Base-by-base conservation (phyloP, 192 early-diverging fungal genomes). In the Coemansia sp. region DNA sequence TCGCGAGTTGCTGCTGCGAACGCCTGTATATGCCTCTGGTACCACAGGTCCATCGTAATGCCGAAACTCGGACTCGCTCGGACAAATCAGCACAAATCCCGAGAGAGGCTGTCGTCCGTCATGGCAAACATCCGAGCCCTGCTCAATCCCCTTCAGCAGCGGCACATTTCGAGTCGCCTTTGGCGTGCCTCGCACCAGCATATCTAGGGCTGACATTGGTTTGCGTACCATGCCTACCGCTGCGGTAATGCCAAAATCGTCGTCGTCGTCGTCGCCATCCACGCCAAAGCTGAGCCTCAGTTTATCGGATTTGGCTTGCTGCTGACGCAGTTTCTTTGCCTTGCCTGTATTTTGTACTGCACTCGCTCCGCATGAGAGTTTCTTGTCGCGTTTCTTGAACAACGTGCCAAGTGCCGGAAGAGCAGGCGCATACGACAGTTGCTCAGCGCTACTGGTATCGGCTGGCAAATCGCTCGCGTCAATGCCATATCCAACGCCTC, bases 261-360 rank as follows among this genome's bases (percentile, higher is more conserved):
- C 66, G 27, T 73, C 70, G 3, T 67, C 71, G 14, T 66, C 71
- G 5, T 73, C 67, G 17, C 61, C 66, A 2, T 58, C 36, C 4
- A 43, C 35, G 11, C 62, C 70, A 69, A 81, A 81, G 47, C 78
- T 81, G 9, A 82, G 73, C 24, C 59, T 58, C 32, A 40, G 17
- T 63, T 43, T 62, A 2, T 60, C 62, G 1, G 39, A 37, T 43
- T 60, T 60, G 29, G 59, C 24, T 40, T 59, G 32, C 56, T 58
- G 27, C 9, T 39, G 51, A 15, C 51, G 51, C 29, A 54, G 51
- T n/a, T 59, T 59, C 8, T 22, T 54, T 14, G 15, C 51, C 17
- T 3, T 58, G 19, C 8, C 36, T 8, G n/a, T 10, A 12, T 32
- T 22, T 62, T 62, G 8, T 7, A 11, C 49, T 40, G 32, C 6